Percentiles rank a stretch among this genome's conserved stretches.
Evolutionary conservation across 2,329 filamentous ascomycete species (phyloP).

Genomic region (Hypoxylon sp.): DNA sequence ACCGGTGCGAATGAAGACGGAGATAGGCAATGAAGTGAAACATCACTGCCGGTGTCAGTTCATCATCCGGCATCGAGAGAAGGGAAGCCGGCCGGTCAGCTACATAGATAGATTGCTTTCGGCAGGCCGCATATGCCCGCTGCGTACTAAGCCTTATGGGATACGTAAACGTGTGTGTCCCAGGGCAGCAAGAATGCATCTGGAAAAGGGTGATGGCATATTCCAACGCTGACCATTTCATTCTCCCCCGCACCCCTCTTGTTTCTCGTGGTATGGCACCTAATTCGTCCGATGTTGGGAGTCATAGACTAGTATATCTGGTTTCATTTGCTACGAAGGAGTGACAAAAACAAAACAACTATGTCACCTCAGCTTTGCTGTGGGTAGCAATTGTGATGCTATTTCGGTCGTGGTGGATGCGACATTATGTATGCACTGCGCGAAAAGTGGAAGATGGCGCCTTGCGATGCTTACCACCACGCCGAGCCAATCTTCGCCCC

Average conservation of each 20-base stretch:
- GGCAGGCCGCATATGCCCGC: constrained; percentile 39
- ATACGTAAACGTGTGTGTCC: constrained; percentile 25
- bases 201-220: constrained; percentile 35
- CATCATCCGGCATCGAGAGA: constrained; percentile 14
- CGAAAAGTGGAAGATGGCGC: constrained; percentile 24
- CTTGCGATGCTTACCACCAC: constrained; percentile 23
- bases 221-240: constrained; percentile 7
- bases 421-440: constrained; percentile 41
- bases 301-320: constrained; percentile 15
- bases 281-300: constrained; percentile 21
- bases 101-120: constrained; percentile 18
- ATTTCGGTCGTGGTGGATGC: constrained; percentile 40
- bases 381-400: constrained; percentile 28
- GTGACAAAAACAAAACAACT: constrained; percentile 18
- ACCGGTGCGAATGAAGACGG: neutral
- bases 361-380: constrained; percentile 34
- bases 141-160: constrained; percentile 45
- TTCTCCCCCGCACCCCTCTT: constrained; percentile 7
- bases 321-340: constrained; percentile 10
- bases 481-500: constrained; percentile 13
- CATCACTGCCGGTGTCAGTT: constrained; percentile 10
- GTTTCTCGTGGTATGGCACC: constrained; percentile 6
- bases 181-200: constrained; percentile 21
- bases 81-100: constrained; percentile 21
- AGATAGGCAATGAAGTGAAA: constrained; percentile 6